phyloP scores from a whole-genome alignment of 2,329 filamentous ascomycete species.

The Fusarium sp. region DNA sequence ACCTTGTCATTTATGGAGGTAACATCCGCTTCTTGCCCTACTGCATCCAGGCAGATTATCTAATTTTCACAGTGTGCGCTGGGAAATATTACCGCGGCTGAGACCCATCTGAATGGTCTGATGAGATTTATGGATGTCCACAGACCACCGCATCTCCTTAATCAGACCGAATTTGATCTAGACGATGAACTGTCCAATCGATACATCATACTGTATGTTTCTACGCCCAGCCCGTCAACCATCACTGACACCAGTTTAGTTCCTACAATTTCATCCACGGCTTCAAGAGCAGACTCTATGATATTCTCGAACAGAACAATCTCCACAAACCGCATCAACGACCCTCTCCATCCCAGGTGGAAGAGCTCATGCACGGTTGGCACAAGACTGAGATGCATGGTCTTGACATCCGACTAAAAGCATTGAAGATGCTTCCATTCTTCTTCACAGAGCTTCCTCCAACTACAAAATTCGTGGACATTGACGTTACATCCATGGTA shows the following conservation, averaged over 20 bases:
- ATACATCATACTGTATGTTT: conserved; percentile 38
- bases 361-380: conserved; percentile 36
- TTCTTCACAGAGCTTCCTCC: conserved; percentile 33
- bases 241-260: conserved; percentile 1
- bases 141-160: not conserved
- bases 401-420: conserved; percentile 21
- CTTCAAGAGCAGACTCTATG: conserved; percentile 41
- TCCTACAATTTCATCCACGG: conserved; percentile 45
- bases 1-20: conserved; percentile 43
- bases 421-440: conserved; percentile 35
- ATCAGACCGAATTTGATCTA: not conserved
- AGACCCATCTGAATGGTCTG: conserved; percentile 41
- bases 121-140: conserved; percentile 44
- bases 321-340: not conserved
- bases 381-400: conserved; percentile 33
- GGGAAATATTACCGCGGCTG: conserved; percentile 32
- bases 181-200: conserved; percentile 42
- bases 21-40: not conserved
- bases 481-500: conserved; percentile 21
- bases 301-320: conserved; percentile 3
- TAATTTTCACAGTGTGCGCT: conserved; percentile 32
- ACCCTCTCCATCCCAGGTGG: conserved; percentile 4
- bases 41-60: accelerated
- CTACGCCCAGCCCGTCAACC: accelerated
- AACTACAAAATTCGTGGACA: conserved; percentile 11